Base-by-base conservation (phyloP, 2,329 filamentous ascomycete species). In the Colletotrichum gigasporum region DNA sequence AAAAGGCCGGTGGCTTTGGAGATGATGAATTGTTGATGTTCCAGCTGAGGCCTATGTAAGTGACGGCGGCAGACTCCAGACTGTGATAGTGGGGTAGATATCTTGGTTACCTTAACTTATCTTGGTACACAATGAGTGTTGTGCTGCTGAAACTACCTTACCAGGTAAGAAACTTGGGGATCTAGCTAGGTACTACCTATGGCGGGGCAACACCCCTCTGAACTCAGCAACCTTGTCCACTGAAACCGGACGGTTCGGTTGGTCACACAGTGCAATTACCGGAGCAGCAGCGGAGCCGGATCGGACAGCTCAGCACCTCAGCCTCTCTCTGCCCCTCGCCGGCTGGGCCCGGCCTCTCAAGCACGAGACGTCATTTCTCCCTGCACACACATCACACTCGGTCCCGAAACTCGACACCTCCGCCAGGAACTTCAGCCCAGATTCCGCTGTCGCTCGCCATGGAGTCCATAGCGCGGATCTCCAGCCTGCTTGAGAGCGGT, bases 401-500 rank as follows among this genome's bases (percentile, higher is more conserved):
- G 22, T 28, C 26, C 20, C 28, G 9, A 52, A 55, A 16, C 39
- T n/a, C 32, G 22, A 44, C 12, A 28, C n/a, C 16, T 7, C 20
- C 16, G 16, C 42, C 39, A 37, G 16, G n/a, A 41, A 32, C 42
- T 41, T 47, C 35, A 41, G 50, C 41, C 34, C 22, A 4, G 48
- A 45, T 35, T 47, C 28, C 8, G 20, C 41, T 48, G 39, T 34
- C 32, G 48, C 53, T 44, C 62, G 53, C 24, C 34, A 99, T 99
- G 96, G 96, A 99, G 87, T 97, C 95, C 20, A 94, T 98, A 75
- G 94, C 95, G 69, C 88, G 92, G 74, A 96, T 99, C 79, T 97
- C 94, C 71, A 93, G 89, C 76, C 88, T 98, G 80, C 90, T 99
- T 78, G 96, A 98, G 84, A 96, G 92, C 80, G 94, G 95, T 97